Conservation (phyloP, 169 alveolate genomes). For the Plasmodium reichenowi region DNA sequence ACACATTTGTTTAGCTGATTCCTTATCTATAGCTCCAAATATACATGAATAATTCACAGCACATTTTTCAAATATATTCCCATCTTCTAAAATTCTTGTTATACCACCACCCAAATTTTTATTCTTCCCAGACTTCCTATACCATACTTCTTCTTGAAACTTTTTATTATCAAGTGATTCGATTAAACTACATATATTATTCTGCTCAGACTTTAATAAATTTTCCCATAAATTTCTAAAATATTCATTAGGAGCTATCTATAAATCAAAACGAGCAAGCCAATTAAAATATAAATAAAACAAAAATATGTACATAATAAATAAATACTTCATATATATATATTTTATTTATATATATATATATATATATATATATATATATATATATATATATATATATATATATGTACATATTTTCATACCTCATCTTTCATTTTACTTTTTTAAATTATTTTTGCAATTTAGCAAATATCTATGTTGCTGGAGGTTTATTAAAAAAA, state of each 20-base stretch:
- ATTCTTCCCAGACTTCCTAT: slow-evolving; percentile 73
- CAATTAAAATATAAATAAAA: not conserved
- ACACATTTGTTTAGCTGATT: slow-evolving; percentile 83
- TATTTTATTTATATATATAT: not conserved
- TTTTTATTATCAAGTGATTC: slow-evolving; percentile 64
- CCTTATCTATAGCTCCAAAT: slow-evolving; percentile 81
- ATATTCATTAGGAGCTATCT: slow-evolving; percentile 75
- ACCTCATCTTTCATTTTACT: slow-evolving; percentile 73
- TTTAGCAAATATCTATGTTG: not conserved
- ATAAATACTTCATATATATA: not conserved
- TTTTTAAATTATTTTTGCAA: not conserved
- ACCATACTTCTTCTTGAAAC: slow-evolving; percentile 83
- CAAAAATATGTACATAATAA: not conserved
- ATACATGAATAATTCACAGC: slow-evolving; percentile 87
- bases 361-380: not conserved
- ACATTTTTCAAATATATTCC: slow-evolving; percentile 88
- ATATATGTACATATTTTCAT: slow-evolving; percentile 1
- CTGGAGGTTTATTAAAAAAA: too few species aligned
- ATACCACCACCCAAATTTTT: slow-evolving; percentile 84
- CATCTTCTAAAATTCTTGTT: slow-evolving; percentile 87
- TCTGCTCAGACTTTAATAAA: slow-evolving; percentile 63
- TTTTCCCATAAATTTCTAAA: slow-evolving; percentile 81
- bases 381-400: not conserved
- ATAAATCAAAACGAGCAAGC: not conserved
- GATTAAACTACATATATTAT: slow-evolving; percentile 57